These are phyloP conservation scores for Terfezia claveryi DNA, from an alignment of 495 filamentous ascomycete genomes.

Conservation along the genomic window DNA sequence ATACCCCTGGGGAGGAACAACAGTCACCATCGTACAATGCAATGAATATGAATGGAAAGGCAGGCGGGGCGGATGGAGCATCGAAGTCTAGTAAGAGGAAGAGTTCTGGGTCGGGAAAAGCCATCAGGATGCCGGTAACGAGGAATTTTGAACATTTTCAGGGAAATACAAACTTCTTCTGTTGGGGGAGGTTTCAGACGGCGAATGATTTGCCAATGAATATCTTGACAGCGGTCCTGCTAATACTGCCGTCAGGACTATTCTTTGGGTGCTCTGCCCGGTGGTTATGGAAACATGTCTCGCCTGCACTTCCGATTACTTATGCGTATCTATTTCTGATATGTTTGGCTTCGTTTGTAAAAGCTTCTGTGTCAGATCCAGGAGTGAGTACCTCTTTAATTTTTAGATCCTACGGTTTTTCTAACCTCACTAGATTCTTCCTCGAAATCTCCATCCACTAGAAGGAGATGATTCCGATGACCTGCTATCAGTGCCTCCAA, in stretches of 20 bases:
- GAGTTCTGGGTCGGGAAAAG: not conserved
- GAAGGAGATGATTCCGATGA: slow-evolving; percentile 42
- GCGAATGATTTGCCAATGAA: slow-evolving; percentile 78
- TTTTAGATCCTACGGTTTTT: slow-evolving; percentile 8
- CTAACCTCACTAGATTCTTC: slow-evolving; percentile 8
- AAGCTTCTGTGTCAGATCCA: slow-evolving; percentile 76
- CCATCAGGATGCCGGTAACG: not conserved
- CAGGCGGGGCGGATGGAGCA: not conserved
- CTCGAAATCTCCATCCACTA: slow-evolving; percentile 31
- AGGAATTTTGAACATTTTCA: slow-evolving; percentile 56
- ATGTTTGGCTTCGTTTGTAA: slow-evolving; percentile 78
- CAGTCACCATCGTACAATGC: not conserved
- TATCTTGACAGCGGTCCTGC: slow-evolving; percentile 57
- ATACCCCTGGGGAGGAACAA: not conserved
- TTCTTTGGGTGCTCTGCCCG: slow-evolving; percentile 77
- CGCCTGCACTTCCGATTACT: slow-evolving; percentile 72
- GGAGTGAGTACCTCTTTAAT: slow-evolving; percentile 39
- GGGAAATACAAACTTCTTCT: slow-evolving; percentile 77
- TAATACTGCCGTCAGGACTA: slow-evolving; percentile 51
- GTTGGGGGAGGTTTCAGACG: slow-evolving; percentile 69
- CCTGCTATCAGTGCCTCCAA: slow-evolving; percentile 61
- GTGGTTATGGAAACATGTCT: slow-evolving; percentile 77
- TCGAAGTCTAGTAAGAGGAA: not conserved
- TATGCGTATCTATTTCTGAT: slow-evolving; percentile 81
- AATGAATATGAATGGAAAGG: not conserved